Evolutionary conservation across 768 basidiomycete genomes (phyloP).

Genomic region (Tricholoma bakamatsutake): DNA sequence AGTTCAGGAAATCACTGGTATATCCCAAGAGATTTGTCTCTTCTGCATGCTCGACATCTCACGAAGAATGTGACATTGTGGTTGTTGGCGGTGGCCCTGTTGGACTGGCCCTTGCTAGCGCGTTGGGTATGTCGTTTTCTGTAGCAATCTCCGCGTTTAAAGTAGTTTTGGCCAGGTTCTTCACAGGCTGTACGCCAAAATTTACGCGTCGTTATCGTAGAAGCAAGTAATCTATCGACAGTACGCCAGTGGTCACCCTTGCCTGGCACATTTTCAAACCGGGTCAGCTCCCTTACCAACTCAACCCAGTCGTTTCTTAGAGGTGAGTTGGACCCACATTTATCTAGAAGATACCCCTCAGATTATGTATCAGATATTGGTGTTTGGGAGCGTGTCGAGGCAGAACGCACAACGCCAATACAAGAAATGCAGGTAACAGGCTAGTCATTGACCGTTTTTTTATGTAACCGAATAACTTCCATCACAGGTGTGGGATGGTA

Average conservation of each 20-base stretch:
- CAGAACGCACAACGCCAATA: slow-evolving; percentile 60
- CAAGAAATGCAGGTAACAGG: slow-evolving; percentile 77
- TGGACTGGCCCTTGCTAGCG: slow-evolving; percentile 84
- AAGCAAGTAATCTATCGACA: slow-evolving; percentile 71
- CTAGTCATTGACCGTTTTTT: slow-evolving; percentile 19
- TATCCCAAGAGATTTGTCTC: slow-evolving; percentile 5
- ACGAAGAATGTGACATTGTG: slow-evolving; percentile 74
- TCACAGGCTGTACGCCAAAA: slow-evolving; percentile 44
- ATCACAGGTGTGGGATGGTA: slow-evolving; percentile 83
- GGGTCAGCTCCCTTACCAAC: slow-evolving; percentile 83
- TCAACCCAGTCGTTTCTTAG: slow-evolving; percentile 61
- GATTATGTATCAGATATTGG: slow-evolving; percentile 53
- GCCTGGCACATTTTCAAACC: slow-evolving; percentile 61
- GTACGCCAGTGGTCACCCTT: slow-evolving; percentile 61
- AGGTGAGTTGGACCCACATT: slow-evolving; percentile 34
- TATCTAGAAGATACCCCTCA: background rate
- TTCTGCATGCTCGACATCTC: background rate
- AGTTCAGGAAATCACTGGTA: background rate
- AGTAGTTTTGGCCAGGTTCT: slow-evolving; percentile 37
- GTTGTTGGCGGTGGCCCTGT: slow-evolving; percentile 94
- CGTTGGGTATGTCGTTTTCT: slow-evolving; percentile 54
- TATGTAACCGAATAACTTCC: background rate
- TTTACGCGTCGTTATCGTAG: slow-evolving; percentile 67
- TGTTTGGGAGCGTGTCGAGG: slow-evolving; percentile 77
- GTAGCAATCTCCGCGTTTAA: too few relatives aligned